Evolutionary conservation across 176 grass and related monocot genomes (phyloP), one percentile per base, ranked within the genome.

Genomic region (Miscanthus lutarioriparius): DNA sequence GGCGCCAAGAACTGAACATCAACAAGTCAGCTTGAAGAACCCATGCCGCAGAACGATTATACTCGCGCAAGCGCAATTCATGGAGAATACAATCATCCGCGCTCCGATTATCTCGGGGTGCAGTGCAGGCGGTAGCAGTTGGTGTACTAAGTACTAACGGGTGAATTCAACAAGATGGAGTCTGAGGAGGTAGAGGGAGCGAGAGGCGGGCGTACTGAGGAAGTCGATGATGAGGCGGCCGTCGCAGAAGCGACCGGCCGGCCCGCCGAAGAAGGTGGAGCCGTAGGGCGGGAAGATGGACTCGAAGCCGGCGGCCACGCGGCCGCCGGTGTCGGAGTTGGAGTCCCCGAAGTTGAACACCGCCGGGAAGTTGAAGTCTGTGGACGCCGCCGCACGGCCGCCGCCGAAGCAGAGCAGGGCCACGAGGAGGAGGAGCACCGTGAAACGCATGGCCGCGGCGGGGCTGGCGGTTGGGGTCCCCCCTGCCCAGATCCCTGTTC

Each of bases 271-370:
- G 89, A 87, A 99, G 83, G 88, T 92, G 77, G 91, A 80, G 73
- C 96, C 96, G 61, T 99, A 96, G 49, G 96, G 96, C 28, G 91
- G 93, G 37, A 72, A 41, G 81, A 99, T 93, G 89, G 86, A 82
- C 85, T 91, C 91, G 67, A 99, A 85, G 32, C 93, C 96, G 35
- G 89, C 85, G 33, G 96, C 93, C 7, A 96, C 78, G 83, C 91
- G 93, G 7, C 83, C 93, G 35, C 93, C 96, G 10, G 96, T 99
- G 86, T 99, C 96, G 71, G 93, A 96, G 81, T 99, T 99, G 70
- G 96, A 99, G 82, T 99, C 96, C 10, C 96, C 96, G 78, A 99
- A 99, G 84, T 99, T 99, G 91, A 99, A 99, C 48, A 92, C 88
- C 33, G 96, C 93, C 1, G 93, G 93, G 78, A 84, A 92, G 76